A percentile compares a stretch with the other conserved stretches of the same genome.
Conservation (phyloP, 306 rosid genomes). For the Glycine tomentella region DNA sequence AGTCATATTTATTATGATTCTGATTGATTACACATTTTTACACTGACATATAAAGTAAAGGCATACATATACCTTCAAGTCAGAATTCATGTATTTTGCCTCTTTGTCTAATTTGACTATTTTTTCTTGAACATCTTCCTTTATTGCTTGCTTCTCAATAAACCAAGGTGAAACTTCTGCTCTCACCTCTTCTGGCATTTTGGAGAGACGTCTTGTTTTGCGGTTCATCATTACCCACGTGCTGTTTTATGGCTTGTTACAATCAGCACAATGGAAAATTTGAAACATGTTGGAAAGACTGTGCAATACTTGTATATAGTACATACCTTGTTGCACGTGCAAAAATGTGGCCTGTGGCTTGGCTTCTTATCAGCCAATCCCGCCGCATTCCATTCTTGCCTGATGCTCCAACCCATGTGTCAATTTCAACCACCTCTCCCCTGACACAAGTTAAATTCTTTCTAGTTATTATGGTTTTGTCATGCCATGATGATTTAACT, state of each 20-base stretch:
- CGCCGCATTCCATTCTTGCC: slow-evolving; percentile 97
- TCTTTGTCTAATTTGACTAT: slow-evolving; percentile 75
- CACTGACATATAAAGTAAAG: neutral
- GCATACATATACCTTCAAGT: slow-evolving; percentile 58
- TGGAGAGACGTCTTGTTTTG: slow-evolving; percentile 89
- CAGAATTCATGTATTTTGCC: slow-evolving; percentile 69
- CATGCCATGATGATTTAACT: no score
- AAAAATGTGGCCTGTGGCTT: slow-evolving; percentile 74
- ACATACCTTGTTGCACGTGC: slow-evolving; percentile 83
- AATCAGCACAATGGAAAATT: slow-evolving; percentile 32
- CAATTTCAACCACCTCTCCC: slow-evolving; percentile 93
- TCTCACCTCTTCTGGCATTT: slow-evolving; percentile 92
- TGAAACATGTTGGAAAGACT: neutral
- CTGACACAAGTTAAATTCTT: slow-evolving; percentile 50
- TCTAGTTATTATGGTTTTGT: slow-evolving; percentile 13
- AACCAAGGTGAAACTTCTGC: slow-evolving; percentile 89
- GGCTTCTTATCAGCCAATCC: slow-evolving; percentile 89
- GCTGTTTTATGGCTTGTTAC: slow-evolving; percentile 59
- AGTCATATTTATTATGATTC: neutral
- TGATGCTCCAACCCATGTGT: slow-evolving; percentile 96
- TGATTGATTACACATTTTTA: neutral
- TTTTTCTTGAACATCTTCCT: slow-evolving; percentile 70
- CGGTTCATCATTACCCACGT: slow-evolving; percentile 99
- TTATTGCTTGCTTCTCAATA: slow-evolving; percentile 75
- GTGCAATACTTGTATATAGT: neutral